A percentile compares a stretch with the other conserved stretches of the same genome.
phyloP scores from a whole-genome alignment of 345 rosid species.

The Eutrema japonicum region DNA sequence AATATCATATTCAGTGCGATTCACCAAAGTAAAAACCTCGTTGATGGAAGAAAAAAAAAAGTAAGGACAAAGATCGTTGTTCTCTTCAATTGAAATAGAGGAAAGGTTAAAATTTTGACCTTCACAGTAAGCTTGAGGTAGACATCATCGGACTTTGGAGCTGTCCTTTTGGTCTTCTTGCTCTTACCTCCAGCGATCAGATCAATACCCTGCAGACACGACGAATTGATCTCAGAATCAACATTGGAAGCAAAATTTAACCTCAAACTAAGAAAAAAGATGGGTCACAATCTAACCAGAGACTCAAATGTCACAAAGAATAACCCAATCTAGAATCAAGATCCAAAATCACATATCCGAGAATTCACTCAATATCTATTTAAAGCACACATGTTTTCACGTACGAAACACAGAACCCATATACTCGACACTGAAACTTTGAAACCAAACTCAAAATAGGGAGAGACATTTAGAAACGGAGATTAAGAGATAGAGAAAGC shows the following conservation, averaged over 20 bases:
- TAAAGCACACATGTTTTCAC: neutral
- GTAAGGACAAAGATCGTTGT: neutral
- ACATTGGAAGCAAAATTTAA: neutral
- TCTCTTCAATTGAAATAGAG: no score
- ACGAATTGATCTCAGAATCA: conserved; percentile 20
- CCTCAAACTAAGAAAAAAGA: neutral
- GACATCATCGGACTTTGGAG: conserved; percentile 90
- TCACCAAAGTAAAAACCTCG: neutral
- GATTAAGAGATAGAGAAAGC: neutral
- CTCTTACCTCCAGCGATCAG: conserved; percentile 94
- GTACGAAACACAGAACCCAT: neutral
- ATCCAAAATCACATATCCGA: neutral
- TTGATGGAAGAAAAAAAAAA: neutral
- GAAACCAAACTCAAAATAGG: neutral
- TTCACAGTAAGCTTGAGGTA: conserved; percentile 95
- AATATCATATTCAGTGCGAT: neutral
- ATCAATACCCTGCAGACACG: conserved; percentile 78
- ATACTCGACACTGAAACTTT: neutral
- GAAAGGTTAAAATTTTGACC: conserved; percentile 43
- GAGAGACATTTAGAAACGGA: neutral
- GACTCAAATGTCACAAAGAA: neutral
- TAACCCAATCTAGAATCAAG: neutral
- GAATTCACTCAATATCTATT: neutral
- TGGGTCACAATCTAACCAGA: neutral
- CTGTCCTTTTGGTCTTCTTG: conserved; percentile 85